phyloP scores from a whole-genome alignment of 2,329 filamentous ascomycete genomes.

The Colletotrichum gigasporum region DNA sequence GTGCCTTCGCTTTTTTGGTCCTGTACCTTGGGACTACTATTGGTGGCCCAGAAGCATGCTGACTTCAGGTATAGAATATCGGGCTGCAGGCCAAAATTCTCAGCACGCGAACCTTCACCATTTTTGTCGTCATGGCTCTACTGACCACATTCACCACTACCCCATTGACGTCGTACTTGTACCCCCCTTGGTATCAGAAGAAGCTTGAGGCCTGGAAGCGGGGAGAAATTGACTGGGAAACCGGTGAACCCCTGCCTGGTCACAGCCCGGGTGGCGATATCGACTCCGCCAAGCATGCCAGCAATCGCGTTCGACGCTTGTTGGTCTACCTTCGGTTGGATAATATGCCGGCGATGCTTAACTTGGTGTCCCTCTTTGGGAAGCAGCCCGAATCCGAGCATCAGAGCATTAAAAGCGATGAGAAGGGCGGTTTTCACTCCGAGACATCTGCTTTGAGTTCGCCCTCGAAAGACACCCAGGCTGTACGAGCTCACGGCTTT shows the following conservation, averaged over 20 bases:
- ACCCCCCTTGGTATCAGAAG: slow-evolving; percentile 71
- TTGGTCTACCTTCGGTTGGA: slow-evolving; percentile 87
- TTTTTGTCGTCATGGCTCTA: slow-evolving; percentile 94
- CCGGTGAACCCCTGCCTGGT: slow-evolving; percentile 47
- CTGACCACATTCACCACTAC: slow-evolving; percentile 88
- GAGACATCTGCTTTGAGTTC: background rate
- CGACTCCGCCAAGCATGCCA: slow-evolving; percentile 57
- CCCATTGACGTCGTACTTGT: slow-evolving; percentile 76
- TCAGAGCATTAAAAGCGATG: slow-evolving; percentile 31
- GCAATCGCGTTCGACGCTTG: slow-evolving; percentile 67
- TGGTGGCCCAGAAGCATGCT: background rate
- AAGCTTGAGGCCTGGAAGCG: slow-evolving; percentile 70
- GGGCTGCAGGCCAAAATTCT: slow-evolving; percentile 85
- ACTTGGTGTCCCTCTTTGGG: slow-evolving; percentile 83
- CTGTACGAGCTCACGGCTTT: slow-evolving; percentile 82
- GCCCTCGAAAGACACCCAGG: slow-evolving; percentile 34
- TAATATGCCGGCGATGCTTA: slow-evolving; percentile 83
- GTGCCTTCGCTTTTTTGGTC: slow-evolving; percentile 37
- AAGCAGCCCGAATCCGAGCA: slow-evolving; percentile 40
- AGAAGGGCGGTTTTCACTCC: background rate
- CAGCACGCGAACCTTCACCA: slow-evolving; percentile 84
- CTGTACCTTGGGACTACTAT: too few relatives aligned
- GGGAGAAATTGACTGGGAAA: slow-evolving; percentile 89
- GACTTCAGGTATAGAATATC: slow-evolving; percentile 58
- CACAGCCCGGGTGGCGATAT: slow-evolving; percentile 40